Conservation (phyloP, 768 basidiomycete genomes). For the Tricholoma hemisulphureum region DNA sequence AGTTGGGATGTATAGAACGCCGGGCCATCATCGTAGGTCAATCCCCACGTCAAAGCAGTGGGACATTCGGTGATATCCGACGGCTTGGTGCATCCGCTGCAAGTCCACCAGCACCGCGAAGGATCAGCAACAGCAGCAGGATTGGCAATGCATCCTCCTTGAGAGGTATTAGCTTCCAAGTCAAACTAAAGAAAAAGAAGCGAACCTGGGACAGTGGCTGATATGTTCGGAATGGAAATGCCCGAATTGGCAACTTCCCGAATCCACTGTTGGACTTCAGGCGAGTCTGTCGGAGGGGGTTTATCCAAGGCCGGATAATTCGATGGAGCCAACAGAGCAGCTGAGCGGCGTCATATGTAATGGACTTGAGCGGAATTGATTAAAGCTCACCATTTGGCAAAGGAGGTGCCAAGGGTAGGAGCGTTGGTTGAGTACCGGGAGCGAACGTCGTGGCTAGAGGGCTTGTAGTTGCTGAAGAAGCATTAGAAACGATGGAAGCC, state of each 20-base stretch:
- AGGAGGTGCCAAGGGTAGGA: slow-evolving; percentile 55
- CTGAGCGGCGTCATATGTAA: slow-evolving; percentile 26
- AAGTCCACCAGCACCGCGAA: slow-evolving; percentile 78
- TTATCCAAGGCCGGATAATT: slow-evolving; percentile 70
- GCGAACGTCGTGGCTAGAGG: slow-evolving; percentile 46
- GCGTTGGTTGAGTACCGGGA: slow-evolving; percentile 51
- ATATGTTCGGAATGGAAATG: slow-evolving; percentile 54
- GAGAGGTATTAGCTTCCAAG: not conserved
- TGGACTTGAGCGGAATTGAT: not conserved
- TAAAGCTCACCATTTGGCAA: slow-evolving; percentile 49
- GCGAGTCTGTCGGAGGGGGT: slow-evolving; percentile 56
- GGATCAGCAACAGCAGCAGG: slow-evolving; percentile 51
- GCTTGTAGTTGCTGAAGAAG: slow-evolving; percentile 41
- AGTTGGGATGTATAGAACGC: slow-evolving; percentile 74
- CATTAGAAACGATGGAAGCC: slow-evolving; percentile 44
- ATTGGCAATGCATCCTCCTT: slow-evolving; percentile 63
- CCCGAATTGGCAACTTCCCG: slow-evolving; percentile 55
- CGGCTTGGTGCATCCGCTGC: slow-evolving; percentile 63
- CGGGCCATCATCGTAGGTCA: slow-evolving; percentile 79
- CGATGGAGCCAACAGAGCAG: slow-evolving; percentile 42
- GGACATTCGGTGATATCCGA: slow-evolving; percentile 79
- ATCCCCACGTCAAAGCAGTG: slow-evolving; percentile 53
- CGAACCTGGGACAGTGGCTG: slow-evolving; percentile 41
- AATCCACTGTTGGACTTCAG: slow-evolving; percentile 72
- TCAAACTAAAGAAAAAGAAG: not conserved